Percentiles rank a stretch among this genome's conserved stretches.
Conservation (phyloP, 2,329 filamentous ascomycete genomes). For the Chrysoporthe deuterocubensis region DNA sequence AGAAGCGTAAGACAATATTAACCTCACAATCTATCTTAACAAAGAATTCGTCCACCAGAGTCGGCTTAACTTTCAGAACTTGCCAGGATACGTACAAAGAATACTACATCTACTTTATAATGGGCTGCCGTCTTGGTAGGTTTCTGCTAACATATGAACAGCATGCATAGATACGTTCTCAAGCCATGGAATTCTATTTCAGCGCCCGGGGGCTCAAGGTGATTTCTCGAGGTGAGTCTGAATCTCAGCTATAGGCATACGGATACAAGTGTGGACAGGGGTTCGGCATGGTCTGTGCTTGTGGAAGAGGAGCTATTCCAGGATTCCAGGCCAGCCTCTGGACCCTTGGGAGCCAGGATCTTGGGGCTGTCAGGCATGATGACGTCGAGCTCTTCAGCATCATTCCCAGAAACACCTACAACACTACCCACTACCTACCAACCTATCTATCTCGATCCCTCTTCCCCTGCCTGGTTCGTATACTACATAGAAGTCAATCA, state of each 20-base stretch:
- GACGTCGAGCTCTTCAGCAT: slow-evolving; percentile 7
- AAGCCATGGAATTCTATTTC: neutral
- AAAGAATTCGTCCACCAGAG: neutral
- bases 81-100: neutral
- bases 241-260: neutral
- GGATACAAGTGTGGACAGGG: neutral
- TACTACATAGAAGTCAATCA: slow-evolving; percentile 9
- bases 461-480: neutral
- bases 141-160: too few relatives aligned
- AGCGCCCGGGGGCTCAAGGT: neutral
- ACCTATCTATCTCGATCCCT: neutral
- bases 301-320: neutral
- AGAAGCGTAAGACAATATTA: neutral
- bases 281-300: neutral
- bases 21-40: neutral
- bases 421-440: neutral
- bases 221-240: slow-evolving; percentile 9
- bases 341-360: slow-evolving; percentile 4
- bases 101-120: neutral
- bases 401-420: neutral
- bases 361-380: slow-evolving; percentile 5
- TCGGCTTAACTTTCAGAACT: neutral
- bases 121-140: neutral
- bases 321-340: neutral
- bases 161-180: neutral